phyloP scores from a whole-genome alignment of 495 filamentous ascomycete genomes.

The Xylaria flabelliformis region DNA sequence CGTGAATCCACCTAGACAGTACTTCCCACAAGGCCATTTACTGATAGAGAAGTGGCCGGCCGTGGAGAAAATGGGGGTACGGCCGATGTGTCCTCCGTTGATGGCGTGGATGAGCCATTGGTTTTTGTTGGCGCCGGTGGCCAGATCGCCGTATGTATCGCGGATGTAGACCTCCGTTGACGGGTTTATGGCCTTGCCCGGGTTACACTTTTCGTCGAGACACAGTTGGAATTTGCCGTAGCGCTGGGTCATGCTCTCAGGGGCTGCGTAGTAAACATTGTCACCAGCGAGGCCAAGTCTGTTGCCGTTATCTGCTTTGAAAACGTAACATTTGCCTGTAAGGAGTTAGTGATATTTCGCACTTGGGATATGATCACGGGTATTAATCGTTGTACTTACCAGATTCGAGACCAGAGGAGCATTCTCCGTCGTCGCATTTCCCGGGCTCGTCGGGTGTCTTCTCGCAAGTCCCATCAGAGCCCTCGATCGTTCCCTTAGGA shows the following conservation, averaged over 20 bases:
- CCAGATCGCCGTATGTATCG: conserved; percentile 21
- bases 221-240: conserved; percentile 28
- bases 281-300: conserved; percentile 16
- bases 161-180: conserved; percentile 20
- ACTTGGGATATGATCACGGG: not conserved
- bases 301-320: conserved; percentile 24
- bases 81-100: conserved; percentile 21
- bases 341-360: not conserved
- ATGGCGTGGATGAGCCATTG: conserved; percentile 22
- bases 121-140: conserved; percentile 19
- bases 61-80: conserved; percentile 13
- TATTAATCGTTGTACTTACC: conserved; percentile 11
- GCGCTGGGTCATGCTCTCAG: conserved; percentile 22
- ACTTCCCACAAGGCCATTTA: conserved; percentile 25
- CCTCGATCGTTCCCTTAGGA: conserved; percentile 9
- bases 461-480: conserved; percentile 18
- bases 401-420: conserved; percentile 23
- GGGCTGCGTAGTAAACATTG: conserved; percentile 10
- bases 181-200: conserved; percentile 7
- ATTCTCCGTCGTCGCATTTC: conserved; percentile 15
- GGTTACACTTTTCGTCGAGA: conserved; percentile 12
- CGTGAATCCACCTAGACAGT: conserved; percentile 23
- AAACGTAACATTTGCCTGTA: conserved; percentile 16
- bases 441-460: not conserved
- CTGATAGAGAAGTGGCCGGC: conserved; percentile 26